Evolutionary conservation across 495 filamentous ascomycete species (phyloP).

Genomic region (Neurospora discreta): DNA sequence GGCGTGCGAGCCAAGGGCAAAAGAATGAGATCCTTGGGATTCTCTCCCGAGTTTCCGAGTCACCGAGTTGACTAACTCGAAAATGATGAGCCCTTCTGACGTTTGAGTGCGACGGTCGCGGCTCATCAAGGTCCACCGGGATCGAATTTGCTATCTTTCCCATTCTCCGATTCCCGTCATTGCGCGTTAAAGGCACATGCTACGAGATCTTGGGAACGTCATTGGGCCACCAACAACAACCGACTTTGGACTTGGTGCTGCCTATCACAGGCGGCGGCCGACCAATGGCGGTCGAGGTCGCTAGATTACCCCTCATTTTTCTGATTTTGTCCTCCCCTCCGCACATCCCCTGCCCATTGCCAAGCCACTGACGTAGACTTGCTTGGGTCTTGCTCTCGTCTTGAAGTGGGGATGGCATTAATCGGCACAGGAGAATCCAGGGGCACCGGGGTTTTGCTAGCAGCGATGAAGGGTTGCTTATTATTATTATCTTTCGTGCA

Average conservation of each 20-base stretch:
- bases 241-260: background rate
- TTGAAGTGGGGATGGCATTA: background rate
- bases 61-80: background rate
- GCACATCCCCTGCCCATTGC: background rate
- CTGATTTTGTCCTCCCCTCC: background rate
- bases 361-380: constrained; percentile 15
- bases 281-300: background rate
- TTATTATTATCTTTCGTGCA: background rate
- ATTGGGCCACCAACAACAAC: background rate
- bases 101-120: background rate
- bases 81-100: background rate
- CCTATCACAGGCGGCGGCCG: background rate
- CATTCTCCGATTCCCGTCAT: background rate
- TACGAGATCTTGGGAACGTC: background rate
- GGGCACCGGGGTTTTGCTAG: background rate
- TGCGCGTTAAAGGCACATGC: background rate
- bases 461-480: background rate
- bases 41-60: background rate
- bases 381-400: constrained; percentile 5
- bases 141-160: background rate
- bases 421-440: background rate
- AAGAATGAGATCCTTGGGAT: background rate
- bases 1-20: background rate
- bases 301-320: background rate
- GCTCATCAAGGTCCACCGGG: background rate